Percentiles rank a stretch among this genome's conserved stretches.
Evolutionary conservation across 2,329 filamentous ascomycete species (phyloP).

Genomic region (Neofusicoccum sp.): DNA sequence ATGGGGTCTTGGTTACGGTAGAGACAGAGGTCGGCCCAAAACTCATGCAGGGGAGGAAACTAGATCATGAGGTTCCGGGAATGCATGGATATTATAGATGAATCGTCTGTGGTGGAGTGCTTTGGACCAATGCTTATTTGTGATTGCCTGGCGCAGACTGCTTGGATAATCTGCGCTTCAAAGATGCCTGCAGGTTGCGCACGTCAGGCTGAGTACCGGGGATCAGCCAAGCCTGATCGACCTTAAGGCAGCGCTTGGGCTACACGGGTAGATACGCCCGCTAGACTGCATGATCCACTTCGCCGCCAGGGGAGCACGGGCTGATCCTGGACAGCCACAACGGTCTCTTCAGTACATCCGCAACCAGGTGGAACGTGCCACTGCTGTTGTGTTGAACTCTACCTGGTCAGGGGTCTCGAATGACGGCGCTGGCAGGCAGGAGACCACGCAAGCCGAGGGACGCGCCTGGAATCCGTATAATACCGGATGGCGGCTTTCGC

Average conservation of each 20-base stretch:
- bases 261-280: neutral
- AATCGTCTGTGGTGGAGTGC: neutral
- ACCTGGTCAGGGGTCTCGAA: conserved; percentile 14
- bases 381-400: conserved; percentile 10
- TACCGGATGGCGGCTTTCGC: neutral
- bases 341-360: conserved; percentile 14
- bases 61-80: conserved; percentile 6
- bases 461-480: neutral
- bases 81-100: conserved; percentile 15
- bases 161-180: neutral
- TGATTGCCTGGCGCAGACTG: conserved; percentile 2
- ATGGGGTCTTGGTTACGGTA: neutral
- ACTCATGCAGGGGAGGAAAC: neutral
- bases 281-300: conserved; percentile 13
- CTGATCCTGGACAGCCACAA: conserved; percentile 10
- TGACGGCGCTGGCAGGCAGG: neutral
- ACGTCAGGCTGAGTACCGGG: conserved; percentile 4
- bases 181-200: neutral
- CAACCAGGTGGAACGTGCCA: conserved; percentile 7
- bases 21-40: conserved; percentile 5
- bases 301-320: conserved; percentile 11
- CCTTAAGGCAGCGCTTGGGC: neutral
- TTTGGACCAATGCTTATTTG: conserved; percentile 12
- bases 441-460: neutral
- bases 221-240: conserved; percentile 4